These are phyloP conservation scores for Leucocoprinus leucothites DNA, from an alignment of 768 basidiomycete species.

Conservation along the genomic window DNA sequence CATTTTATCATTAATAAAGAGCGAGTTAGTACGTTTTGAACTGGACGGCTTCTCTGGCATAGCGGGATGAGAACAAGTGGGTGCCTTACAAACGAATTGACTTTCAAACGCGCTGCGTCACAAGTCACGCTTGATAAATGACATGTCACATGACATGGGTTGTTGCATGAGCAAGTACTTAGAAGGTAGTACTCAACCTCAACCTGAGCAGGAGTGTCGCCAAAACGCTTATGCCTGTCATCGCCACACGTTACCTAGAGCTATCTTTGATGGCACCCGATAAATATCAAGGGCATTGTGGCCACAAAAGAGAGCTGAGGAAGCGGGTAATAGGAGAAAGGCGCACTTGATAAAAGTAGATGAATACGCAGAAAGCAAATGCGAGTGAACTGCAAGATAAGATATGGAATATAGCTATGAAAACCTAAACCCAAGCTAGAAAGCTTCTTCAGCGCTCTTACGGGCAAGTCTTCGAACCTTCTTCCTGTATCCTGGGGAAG, in stretches of 20 bases:
- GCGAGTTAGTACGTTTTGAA: slow-evolving; percentile 23
- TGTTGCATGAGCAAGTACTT: too few relatives aligned
- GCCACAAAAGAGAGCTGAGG: too few relatives aligned
- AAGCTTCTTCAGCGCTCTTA: slow-evolving; percentile 86
- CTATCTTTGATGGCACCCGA: too few relatives aligned
- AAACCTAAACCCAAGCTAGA: slow-evolving; percentile 26
- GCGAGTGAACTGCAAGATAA: background rate
- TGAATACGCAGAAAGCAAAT: slow-evolving; percentile 4
- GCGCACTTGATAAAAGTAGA: background rate
- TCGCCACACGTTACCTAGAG: too few relatives aligned
- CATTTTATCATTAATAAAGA: background rate
- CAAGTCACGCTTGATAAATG: background rate
- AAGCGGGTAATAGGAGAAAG: background rate
- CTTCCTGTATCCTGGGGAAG: slow-evolving; percentile 79
- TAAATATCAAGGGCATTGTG: too few relatives aligned
- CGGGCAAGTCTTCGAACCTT: slow-evolving; percentile 90
- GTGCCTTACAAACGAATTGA: background rate
- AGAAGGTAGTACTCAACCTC: too few relatives aligned
- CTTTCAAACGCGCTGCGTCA: slow-evolving; percentile 1
- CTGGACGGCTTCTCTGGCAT: slow-evolving; percentile 17
- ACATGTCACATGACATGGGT: background rate
- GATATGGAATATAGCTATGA: background rate
- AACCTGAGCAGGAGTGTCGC: too few relatives aligned
- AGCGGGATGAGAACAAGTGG: background rate
- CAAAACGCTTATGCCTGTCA: too few relatives aligned